Evolutionary conservation across 345 rosid species (phyloP).

Genomic region (Bruguiera gymnorhiza): DNA sequence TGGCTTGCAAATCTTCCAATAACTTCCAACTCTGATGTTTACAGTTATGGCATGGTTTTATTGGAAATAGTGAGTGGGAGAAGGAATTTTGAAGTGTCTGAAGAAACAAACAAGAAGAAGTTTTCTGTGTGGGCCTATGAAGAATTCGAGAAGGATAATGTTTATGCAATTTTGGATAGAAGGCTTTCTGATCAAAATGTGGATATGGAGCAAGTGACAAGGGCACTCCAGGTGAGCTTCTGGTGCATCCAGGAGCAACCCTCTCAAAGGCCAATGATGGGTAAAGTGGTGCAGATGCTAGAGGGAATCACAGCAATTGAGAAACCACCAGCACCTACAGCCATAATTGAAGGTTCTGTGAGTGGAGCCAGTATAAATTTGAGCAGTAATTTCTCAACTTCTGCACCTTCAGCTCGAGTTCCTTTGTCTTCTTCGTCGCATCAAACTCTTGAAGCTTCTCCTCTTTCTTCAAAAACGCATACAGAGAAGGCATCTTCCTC

Average conservation of each 20-base stretch:
- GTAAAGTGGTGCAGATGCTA: conserved; percentile 32
- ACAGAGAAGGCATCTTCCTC: conserved; percentile 39
- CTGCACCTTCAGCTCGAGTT: conserved; percentile 34
- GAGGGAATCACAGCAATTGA: conserved; percentile 45
- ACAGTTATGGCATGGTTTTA: conserved; percentile 31
- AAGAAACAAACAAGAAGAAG: conserved; percentile 38
- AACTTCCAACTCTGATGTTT: conserved; percentile 31
- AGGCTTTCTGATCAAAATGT: conserved; percentile 9
- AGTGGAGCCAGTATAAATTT: conserved; percentile 33
- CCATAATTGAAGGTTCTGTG: conserved; percentile 30
- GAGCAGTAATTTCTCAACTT: conserved; percentile 46
- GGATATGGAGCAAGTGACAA: conserved; percentile 19
- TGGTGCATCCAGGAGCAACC: conserved; percentile 36
- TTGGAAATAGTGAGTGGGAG: conserved; percentile 29
- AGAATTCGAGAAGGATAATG: conserved; percentile 41
- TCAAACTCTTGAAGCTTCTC: conserved; percentile 39
- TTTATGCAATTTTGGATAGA: conserved; percentile 13
- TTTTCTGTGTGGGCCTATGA: conserved; percentile 60
- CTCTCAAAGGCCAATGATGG: conserved; percentile 27
- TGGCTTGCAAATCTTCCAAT: conserved; percentile 34
- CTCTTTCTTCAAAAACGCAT: conserved; percentile 35
- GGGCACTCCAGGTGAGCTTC: conserved; percentile 22
- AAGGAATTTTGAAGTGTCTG: conserved; percentile 24
- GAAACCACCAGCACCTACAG: conserved; percentile 47
- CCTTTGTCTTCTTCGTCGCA: conserved; percentile 47